phyloP scores from a whole-genome alignment of 2,329 filamentous ascomycete genomes.

The Lachnellula subtilissima region DNA sequence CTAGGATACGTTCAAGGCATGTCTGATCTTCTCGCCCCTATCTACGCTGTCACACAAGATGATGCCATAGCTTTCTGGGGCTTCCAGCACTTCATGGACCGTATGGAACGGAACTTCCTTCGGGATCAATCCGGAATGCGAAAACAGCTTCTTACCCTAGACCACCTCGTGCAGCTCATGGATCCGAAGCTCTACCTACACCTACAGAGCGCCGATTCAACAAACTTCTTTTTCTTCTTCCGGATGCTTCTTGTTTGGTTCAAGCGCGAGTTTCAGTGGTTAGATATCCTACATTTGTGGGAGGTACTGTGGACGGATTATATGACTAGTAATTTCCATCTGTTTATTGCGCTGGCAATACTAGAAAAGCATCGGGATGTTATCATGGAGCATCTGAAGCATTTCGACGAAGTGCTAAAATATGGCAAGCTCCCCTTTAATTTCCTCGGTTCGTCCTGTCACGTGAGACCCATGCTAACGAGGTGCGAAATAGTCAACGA shows the following conservation, averaged over 20 bases:
- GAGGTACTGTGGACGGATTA: slow-evolving; percentile 94
- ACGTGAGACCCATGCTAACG: not conserved
- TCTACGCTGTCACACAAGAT: slow-evolving; percentile 96
- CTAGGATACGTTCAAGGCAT: slow-evolving; percentile 98
- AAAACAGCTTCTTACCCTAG: slow-evolving; percentile 80
- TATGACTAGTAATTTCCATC: slow-evolving; percentile 80
- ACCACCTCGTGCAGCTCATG: slow-evolving; percentile 94
- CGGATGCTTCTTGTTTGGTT: slow-evolving; percentile 99
- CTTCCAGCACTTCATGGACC: slow-evolving; percentile 92
- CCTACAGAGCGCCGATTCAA: slow-evolving; percentile 83
- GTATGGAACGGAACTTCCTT: slow-evolving; percentile 96
- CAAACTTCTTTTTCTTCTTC: slow-evolving; percentile 99
- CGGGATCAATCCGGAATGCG: slow-evolving; percentile 97
- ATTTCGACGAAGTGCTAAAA: slow-evolving; percentile 96
- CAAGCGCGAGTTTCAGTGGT: slow-evolving; percentile 93
- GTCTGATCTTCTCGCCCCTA: slow-evolving; percentile 91
- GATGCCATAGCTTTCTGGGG: slow-evolving; percentile 96
- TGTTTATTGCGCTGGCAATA: slow-evolving; percentile 91
- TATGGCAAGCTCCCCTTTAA: slow-evolving; percentile 56
- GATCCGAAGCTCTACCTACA: slow-evolving; percentile 92
- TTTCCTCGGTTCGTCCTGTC: not conserved
- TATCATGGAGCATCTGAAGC: slow-evolving; percentile 88
- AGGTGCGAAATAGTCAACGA: slow-evolving; percentile 68
- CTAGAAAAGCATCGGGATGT: slow-evolving; percentile 94
- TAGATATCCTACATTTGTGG: slow-evolving; percentile 83